Evolutionary conservation across 23 red algal genomes (phyloP).

Genomic region (Cyanidium caldarium): DNA sequence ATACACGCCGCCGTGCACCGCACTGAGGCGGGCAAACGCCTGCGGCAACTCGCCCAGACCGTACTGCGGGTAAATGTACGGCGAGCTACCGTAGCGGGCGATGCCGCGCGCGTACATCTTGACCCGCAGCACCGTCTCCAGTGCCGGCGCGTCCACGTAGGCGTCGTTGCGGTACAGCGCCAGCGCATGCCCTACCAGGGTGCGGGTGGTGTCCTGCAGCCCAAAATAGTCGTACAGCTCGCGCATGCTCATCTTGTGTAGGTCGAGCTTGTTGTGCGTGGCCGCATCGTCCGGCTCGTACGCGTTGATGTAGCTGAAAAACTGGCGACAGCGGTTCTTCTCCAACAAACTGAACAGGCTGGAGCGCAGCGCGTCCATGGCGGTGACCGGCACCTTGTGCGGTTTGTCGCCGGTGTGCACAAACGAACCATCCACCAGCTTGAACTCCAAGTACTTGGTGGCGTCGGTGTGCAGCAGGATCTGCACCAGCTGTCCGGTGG

Average conservation of each 20-base stretch:
- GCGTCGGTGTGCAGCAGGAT: slow-evolving; percentile 65
- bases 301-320: slow-evolving; percentile 70
- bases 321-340: slow-evolving; percentile 96
- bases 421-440: slow-evolving; percentile 88
- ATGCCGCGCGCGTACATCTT: slow-evolving; percentile 80
- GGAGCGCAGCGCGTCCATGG: slow-evolving; percentile 77
- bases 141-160: slow-evolving; percentile 58
- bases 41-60: slow-evolving; percentile 96
- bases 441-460: slow-evolving; percentile 90
- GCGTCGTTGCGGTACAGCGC: slow-evolving; percentile 81
- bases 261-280: slow-evolving; percentile 39
- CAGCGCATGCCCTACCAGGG: slow-evolving; percentile 80
- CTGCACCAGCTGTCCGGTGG: slow-evolving; percentile 59
- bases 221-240: slow-evolving; percentile 80
- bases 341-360: slow-evolving; percentile 82
- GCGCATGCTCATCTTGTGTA: slow-evolving; percentile 60
- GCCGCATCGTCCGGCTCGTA: slow-evolving; percentile 35
- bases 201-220: slow-evolving; percentile 67
- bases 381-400: slow-evolving; percentile 85
- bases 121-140: slow-evolving; percentile 53
- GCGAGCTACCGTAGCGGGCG: slow-evolving; percentile 56
- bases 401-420: slow-evolving; percentile 58
- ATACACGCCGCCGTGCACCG: slow-evolving; percentile 92
- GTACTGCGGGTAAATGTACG: slow-evolving; percentile 94
- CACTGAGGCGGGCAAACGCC: slow-evolving; percentile 83